Percentiles rank a stretch among this genome's conserved stretches.
These are phyloP conservation scores for Fonsecaea erecta DNA, from an alignment of 2,329 filamentous ascomycete genomes.

Conservation along the genomic window DNA sequence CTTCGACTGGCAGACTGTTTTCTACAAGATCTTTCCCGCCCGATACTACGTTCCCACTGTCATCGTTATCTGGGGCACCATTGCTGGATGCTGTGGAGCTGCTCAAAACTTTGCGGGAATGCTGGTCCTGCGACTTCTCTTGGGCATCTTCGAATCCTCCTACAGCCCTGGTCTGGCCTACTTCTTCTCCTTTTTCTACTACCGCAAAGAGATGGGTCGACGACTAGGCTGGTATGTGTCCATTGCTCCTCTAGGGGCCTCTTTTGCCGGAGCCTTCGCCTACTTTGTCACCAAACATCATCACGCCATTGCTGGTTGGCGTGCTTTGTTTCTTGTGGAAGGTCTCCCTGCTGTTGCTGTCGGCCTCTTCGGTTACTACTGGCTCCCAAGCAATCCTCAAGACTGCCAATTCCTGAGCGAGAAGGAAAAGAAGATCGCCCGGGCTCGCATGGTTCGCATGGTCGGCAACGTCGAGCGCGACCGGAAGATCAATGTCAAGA, in stretches of 20 bases:
- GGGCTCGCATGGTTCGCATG: slow-evolving; percentile 38
- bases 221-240: slow-evolving; percentile 60
- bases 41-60: slow-evolving; percentile 54
- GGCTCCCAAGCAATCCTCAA: slow-evolving; percentile 75
- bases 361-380: slow-evolving; percentile 72
- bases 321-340: slow-evolving; percentile 79
- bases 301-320: slow-evolving; percentile 76
- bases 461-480: slow-evolving; percentile 27
- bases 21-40: slow-evolving; percentile 64
- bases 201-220: slow-evolving; percentile 60
- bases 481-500: slow-evolving; percentile 19
- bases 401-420: slow-evolving; percentile 66
- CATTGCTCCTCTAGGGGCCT: slow-evolving; percentile 72
- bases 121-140: slow-evolving; percentile 49
- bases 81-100: slow-evolving; percentile 45
- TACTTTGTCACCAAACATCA: slow-evolving; percentile 67
- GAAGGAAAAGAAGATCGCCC: slow-evolving; percentile 71
- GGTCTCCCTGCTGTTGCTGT: slow-evolving; percentile 81
- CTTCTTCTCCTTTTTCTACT: slow-evolving; percentile 63
- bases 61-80: slow-evolving; percentile 48
- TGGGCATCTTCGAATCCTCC: slow-evolving; percentile 45
- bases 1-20: slow-evolving; percentile 70
- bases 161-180: slow-evolving; percentile 54
- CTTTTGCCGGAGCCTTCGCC: slow-evolving; percentile 72
- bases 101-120: slow-evolving; percentile 49